These are phyloP conservation scores for Saccharomyces mikatae DNA, from an alignment of 805 yeast genomes.

Conservation along the genomic window DNA sequence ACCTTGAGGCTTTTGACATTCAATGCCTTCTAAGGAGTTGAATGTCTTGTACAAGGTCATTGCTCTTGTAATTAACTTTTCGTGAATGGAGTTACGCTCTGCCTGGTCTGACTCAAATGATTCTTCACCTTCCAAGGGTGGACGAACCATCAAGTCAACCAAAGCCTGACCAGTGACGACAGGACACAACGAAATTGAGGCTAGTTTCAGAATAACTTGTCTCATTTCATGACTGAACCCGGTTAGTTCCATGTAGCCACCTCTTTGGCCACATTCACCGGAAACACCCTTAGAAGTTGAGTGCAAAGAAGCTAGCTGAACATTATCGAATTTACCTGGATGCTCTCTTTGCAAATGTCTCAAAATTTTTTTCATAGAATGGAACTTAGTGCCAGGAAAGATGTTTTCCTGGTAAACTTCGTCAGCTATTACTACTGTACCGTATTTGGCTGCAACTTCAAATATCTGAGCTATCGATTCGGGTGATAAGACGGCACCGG, in stretches of 20 bases:
- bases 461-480: conserved; percentile 65
- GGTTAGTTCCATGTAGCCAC: conserved; percentile 92
- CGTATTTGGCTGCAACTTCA: conserved; percentile 73
- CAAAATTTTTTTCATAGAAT: conserved; percentile 76
- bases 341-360: conserved; percentile 50
- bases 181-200: conserved; percentile 87
- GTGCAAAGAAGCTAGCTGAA: conserved; percentile 88
- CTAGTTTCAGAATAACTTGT: conserved; percentile 71
- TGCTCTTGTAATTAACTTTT: conserved; percentile 59
- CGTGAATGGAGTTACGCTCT: conserved; percentile 57
- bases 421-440: conserved; percentile 86
- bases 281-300: conserved; percentile 96
- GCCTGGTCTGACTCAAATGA: conserved; percentile 58
- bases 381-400: conserved; percentile 63
- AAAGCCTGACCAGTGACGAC: conserved; percentile 93
- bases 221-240: conserved; percentile 69
- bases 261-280: conserved; percentile 99
- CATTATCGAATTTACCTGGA: conserved; percentile 51
- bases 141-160: conserved; percentile 87
- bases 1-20: conserved; percentile 87
- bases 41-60: conserved; percentile 60
- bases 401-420: conserved; percentile 96
- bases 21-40: conserved; percentile 66
- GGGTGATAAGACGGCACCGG: conserved; percentile 72
- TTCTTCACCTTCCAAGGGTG: conserved; percentile 72